Evolutionary conservation across 805 yeast species (phyloP), one percentile per base, ranked within the genome.

Genomic region (Teunomyces panamensis): DNA sequence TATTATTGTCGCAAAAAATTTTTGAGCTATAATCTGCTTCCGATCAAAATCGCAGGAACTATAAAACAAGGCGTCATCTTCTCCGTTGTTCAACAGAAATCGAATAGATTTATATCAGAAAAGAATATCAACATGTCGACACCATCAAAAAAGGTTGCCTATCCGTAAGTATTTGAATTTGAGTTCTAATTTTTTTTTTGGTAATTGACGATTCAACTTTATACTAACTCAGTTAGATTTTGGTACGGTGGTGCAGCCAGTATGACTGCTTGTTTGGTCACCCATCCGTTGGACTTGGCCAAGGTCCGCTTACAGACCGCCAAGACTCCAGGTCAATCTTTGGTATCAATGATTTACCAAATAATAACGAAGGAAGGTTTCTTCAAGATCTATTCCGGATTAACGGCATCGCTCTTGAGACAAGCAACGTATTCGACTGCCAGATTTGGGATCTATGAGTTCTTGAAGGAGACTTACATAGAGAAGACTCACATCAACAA

Each of bases 341-440:
- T 89, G 53, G 60, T 79, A 6, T 69, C 79, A 5, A 85, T 89
- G 79, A 75, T 86, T n/a, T 63, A 65, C 33, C 75, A 74, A 44
- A 85, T 87, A 14, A 66, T 82, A 26, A 73, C 67, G n/a, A 64
- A 73, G 46, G 94, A 88, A 63, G 95, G 89, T 8, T 55, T 73
- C n/a, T 58, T 77, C 39, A 87, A 85, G 30, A 75, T 87, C n/a
- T 89, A 89, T 60, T 80, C 88, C 1, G 96, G 96, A 1, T 73
- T 89, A 35, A 80, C 87, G 47, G 96, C 96, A 1, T 85, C 94
- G 2, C 64, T 89, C 35, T 69, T 89, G 47, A 80, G 96, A 62
- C 96, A 89, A 66, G 94, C 89, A 2, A 88, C 96, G 1, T 89
- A 89, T 63, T 87, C 96, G 1, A 84, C 95, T 2, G 84, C 89